phyloP scores from a whole-genome alignment of 164 flowering plant species.

The Piper longum region DNA sequence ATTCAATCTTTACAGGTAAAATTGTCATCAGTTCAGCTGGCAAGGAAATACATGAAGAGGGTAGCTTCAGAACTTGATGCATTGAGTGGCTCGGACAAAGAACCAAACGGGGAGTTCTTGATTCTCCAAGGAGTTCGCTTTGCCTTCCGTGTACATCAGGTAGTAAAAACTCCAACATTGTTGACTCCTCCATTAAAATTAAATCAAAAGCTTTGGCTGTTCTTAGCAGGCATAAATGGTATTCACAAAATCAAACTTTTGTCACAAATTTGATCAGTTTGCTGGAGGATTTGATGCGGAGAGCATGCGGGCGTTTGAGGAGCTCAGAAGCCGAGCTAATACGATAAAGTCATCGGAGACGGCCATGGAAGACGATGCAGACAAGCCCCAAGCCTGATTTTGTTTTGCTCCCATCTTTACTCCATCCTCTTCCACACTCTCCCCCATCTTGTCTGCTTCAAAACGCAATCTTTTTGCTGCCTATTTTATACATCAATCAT shows the following conservation, averaged over 20 bases:
- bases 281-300: conserved; percentile 97
- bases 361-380: conserved; percentile 5
- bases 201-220: not conserved
- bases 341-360: conserved; percentile 19
- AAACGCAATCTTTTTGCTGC: not conserved
- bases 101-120: conserved; percentile 81
- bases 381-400: conserved; percentile 9
- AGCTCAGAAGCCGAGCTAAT: conserved; percentile 48
- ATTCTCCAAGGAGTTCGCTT: conserved; percentile 89
- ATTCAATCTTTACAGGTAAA: conserved; percentile 49
- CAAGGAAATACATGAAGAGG: conserved; percentile 91
- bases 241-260: not conserved
- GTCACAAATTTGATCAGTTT: conserved; percentile 36
- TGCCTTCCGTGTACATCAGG: conserved; percentile 99
- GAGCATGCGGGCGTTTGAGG: conserved; percentile 92
- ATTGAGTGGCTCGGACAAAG: conserved; percentile 63
- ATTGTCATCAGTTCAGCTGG: conserved; percentile 84
- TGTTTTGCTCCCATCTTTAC: not conserved
- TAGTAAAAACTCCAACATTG: conserved; percentile 7
- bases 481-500: too few species aligned
- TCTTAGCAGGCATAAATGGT: not conserved
- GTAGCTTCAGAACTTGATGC: conserved; percentile 82
- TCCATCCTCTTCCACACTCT: not conserved
- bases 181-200: too few species aligned
- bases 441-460: not conserved